phyloP scores from a whole-genome alignment of 208 protist genomes.

The Acanthamoeba royreba region DNA sequence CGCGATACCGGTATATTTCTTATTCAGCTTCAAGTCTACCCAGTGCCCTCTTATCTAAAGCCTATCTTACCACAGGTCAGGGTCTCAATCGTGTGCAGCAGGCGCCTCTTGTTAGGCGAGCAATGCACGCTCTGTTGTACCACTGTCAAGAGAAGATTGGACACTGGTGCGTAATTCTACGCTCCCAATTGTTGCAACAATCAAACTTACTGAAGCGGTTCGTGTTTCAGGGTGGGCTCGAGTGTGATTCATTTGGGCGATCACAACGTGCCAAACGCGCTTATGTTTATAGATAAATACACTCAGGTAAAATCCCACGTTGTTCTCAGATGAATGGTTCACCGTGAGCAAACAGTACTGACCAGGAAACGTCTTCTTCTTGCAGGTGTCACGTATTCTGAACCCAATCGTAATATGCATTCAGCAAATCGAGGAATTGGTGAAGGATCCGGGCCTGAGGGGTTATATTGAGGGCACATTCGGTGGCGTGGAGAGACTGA shows the following conservation, averaged over 20 bases:
- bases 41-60: background rate
- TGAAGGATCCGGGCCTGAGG: conserved; percentile 73
- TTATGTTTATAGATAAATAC: conserved; percentile 98
- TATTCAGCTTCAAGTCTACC: background rate
- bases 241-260: conserved; percentile 96
- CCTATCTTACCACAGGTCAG: conserved; percentile 84
- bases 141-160: conserved; percentile 83
- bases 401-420: conserved; percentile 89
- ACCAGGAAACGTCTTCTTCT: background rate
- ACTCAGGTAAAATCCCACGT: too few species aligned
- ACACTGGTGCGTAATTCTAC: conserved; percentile 74
- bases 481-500: conserved; percentile 36
- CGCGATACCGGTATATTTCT: conserved; percentile 32
- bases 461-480: conserved; percentile 67
- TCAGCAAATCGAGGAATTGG: conserved; percentile 84
- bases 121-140: conserved; percentile 85
- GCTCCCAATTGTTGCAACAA: background rate
- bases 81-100: conserved; percentile 92
- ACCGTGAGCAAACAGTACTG: too few species aligned
- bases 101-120: conserved; percentile 83
- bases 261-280: conserved; percentile 94
- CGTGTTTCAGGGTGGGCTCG: conserved; percentile 82
- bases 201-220: background rate
- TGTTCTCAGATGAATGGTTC: too few species aligned
- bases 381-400: conserved; percentile 89